A percentile compares a stretch with the other conserved stretches of the same genome.
Conservation (phyloP, 192 early-diverging fungal genomes). For the Rhizoclosmatium globosum region DNA sequence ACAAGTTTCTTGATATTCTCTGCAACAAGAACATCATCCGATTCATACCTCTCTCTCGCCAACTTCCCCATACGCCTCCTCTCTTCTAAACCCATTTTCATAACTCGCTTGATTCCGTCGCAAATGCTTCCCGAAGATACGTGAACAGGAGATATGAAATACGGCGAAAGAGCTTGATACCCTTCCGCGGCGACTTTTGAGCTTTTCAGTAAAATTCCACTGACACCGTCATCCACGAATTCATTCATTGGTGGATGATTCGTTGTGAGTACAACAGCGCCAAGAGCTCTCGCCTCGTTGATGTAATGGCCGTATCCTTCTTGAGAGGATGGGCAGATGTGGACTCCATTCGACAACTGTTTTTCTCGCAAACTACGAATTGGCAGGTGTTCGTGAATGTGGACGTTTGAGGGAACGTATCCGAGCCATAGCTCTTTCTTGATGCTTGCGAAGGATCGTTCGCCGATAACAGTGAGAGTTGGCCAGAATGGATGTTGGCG, state of each 20-base stretch:
- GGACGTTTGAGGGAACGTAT: background rate
- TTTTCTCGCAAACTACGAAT: background rate
- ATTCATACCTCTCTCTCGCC: conserved; percentile 22
- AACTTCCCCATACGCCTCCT: conserved; percentile 15
- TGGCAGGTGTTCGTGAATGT: background rate
- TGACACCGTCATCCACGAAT: background rate
- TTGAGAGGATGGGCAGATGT: conserved; percentile 9
- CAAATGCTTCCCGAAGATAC: background rate
- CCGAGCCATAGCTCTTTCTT: background rate
- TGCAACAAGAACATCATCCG: background rate
- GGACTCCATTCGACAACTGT: conserved; percentile 3
- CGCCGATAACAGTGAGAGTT: conserved; percentile 8
- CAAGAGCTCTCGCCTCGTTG: conserved; percentile 9
- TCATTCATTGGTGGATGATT: conserved; percentile 33
- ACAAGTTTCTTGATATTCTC: too few relatives aligned
- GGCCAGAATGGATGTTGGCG: conserved; percentile 10
- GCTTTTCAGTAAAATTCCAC: conserved; percentile 11
- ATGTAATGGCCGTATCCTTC: conserved; percentile 24
- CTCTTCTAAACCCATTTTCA: background rate
- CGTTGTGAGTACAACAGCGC: conserved; percentile 3
- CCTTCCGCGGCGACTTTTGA: background rate
- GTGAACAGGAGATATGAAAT: background rate
- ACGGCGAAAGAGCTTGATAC: conserved; percentile 1
- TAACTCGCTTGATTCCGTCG: background rate
- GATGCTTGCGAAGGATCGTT: background rate